Percentiles rank a stretch among this genome's conserved stretches.
These are phyloP conservation scores for Didymella arachidicola DNA, from an alignment of 2,329 filamentous ascomycete species.

Conservation along the genomic window DNA sequence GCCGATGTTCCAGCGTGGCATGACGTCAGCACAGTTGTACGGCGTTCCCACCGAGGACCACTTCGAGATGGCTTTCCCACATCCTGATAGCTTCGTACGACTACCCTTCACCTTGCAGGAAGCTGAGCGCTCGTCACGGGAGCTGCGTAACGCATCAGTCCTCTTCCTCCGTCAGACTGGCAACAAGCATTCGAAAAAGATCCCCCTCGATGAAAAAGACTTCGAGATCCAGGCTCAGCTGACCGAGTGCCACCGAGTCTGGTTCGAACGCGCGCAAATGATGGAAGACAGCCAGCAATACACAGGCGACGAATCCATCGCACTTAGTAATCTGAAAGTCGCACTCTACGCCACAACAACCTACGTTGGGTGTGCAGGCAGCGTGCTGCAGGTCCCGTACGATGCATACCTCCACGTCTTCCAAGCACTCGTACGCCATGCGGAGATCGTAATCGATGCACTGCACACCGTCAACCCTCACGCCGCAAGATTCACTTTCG, in stretches of 20 bases:
- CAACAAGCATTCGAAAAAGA: background rate
- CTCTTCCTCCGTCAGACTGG: conserved; percentile 21
- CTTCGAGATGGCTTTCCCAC: conserved; percentile 14
- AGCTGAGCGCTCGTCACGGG: conserved; percentile 28
- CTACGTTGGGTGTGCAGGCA: conserved; percentile 21
- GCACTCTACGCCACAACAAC: conserved; percentile 23
- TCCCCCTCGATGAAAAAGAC: conserved; percentile 10
- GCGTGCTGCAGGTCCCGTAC: conserved; percentile 19
- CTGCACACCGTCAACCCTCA: conserved; percentile 10
- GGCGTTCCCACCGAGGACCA: conserved; percentile 25
- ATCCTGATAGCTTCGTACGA: conserved; percentile 4
- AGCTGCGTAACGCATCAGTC: conserved; percentile 33
- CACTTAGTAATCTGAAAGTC: conserved; percentile 27
- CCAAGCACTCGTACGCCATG: conserved; percentile 28
- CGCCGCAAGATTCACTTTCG: conserved; percentile 27
- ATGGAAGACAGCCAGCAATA: conserved; percentile 13
- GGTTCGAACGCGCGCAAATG: conserved; percentile 19
- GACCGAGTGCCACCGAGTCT: conserved; percentile 27
- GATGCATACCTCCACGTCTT: conserved; percentile 31
- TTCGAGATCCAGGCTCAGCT: conserved; percentile 19
- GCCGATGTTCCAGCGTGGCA: conserved; percentile 34
- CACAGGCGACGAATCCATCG: conserved; percentile 23
- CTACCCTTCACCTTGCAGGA: conserved; percentile 21
- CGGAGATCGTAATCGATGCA: conserved; percentile 28
- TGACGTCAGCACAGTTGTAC: conserved; percentile 30